A percentile compares a stretch with the other conserved stretches of the same genome.
Conservation (phyloP, 2,329 filamentous ascomycete genomes). For the Aspergillus sp. region DNA sequence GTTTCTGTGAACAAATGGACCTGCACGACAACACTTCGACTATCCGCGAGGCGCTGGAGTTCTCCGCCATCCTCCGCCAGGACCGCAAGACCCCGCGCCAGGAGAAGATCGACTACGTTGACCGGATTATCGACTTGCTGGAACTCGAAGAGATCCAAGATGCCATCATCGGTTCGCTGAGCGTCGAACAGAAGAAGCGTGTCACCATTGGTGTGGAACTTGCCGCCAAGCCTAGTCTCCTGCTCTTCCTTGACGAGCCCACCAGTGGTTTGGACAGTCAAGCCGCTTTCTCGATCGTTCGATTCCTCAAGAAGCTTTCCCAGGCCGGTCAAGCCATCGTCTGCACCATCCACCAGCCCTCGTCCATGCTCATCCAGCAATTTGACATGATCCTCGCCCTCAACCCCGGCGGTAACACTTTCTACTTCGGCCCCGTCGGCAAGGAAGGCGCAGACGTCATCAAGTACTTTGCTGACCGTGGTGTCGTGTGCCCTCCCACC, state of each 20-base stretch:
- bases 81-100: constrained; percentile 46
- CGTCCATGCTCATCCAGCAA: constrained; percentile 61
- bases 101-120: constrained; percentile 61
- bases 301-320: constrained; percentile 62
- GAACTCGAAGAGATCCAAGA: constrained; percentile 62
- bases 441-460: constrained; percentile 59
- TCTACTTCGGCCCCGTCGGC: constrained; percentile 68
- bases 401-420: constrained; percentile 62
- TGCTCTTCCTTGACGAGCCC: constrained; percentile 67
- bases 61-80: constrained; percentile 61
- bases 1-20: constrained; percentile 67
- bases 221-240: constrained; percentile 59
- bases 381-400: constrained; percentile 68
- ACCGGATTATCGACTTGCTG: constrained; percentile 59
- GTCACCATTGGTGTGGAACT: constrained; percentile 69
- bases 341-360: constrained; percentile 69
- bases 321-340: constrained; percentile 63
- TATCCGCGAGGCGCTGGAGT: constrained; percentile 61
- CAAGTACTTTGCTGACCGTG: constrained; percentile 61
- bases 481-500: constrained; percentile 58
- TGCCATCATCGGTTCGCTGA: constrained; percentile 57
- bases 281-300: constrained; percentile 60
- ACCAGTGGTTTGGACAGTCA: constrained; percentile 65
- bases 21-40: constrained; percentile 62
- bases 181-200: constrained; percentile 64